A percentile compares a stretch with the other conserved stretches of the same genome.
Evolutionary conservation across 345 rosid species (phyloP).

Genomic region (Syzygium grande): DNA sequence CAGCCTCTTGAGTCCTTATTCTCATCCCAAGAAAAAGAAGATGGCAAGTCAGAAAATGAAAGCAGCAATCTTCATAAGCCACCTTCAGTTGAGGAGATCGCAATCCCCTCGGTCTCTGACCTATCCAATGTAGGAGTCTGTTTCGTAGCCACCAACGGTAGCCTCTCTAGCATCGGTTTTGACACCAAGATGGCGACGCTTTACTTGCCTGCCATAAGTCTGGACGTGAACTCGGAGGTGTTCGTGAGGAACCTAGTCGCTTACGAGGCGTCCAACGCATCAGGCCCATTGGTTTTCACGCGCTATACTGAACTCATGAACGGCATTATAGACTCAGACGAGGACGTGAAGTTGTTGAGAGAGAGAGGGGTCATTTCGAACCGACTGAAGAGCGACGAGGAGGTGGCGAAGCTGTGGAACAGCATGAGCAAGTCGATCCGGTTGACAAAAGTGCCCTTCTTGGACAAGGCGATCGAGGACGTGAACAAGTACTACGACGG

Average conservation of each 20-base stretch:
- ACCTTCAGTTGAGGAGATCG: constrained; percentile 57
- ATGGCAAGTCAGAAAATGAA: constrained; percentile 1
- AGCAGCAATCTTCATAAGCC: constrained; percentile 16
- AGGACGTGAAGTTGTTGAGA: constrained; percentile 61
- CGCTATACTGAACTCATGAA: constrained; percentile 75
- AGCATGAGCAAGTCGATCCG: constrained; percentile 67
- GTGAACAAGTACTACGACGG: constrained; percentile 53
- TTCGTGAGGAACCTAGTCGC: constrained; percentile 68
- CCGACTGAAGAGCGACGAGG: constrained; percentile 56
- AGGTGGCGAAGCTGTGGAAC: constrained; percentile 70
- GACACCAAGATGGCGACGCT: constrained; percentile 26
- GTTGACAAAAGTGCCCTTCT: constrained; percentile 51
- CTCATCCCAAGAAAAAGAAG: constrained; percentile 8
- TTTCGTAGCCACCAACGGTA: constrained; percentile 30
- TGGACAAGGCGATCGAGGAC: constrained; percentile 68
- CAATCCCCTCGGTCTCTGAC: constrained; percentile 59
- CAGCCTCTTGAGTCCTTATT: constrained; percentile 18
- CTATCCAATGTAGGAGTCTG: constrained; percentile 35
- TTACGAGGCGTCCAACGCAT: constrained; percentile 51
- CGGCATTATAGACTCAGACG: constrained; percentile 58
- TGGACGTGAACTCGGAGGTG: constrained; percentile 55
- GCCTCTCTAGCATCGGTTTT: constrained; percentile 34
- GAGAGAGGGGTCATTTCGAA: constrained; percentile 53
- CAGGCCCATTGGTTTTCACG: constrained; percentile 56
- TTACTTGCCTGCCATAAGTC: constrained; percentile 45